Evolutionary conservation across 805 yeast species (phyloP), one percentile per base, ranked within the genome.

Genomic region (Komagataella ulmi): DNA sequence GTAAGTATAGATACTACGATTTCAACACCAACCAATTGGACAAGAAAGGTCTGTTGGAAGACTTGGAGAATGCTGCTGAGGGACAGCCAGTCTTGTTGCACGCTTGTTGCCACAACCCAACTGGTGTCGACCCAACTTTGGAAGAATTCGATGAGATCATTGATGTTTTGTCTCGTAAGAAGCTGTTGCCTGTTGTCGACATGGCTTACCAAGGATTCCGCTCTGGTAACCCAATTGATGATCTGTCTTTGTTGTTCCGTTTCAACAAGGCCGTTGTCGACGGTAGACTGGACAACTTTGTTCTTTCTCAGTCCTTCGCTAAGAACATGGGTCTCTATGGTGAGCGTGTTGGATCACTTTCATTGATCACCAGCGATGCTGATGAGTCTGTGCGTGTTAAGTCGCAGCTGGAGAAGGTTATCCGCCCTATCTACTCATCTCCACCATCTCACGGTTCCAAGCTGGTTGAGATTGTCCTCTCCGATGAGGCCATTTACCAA

Each of bases 91-190:
- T 89, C 19, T 73, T 90, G 52, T 76, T 90, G 54, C 98, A 90
- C 67, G 96, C 96, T 7, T 89, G 97, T 65, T 93, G 97, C 61
- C 97, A 90, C 72, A 91, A 90, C 73, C 98, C 98, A 52, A 91
- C 97, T 17, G 98, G 97, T 57, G 81, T 90, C 65, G 97, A 90
- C 65, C 93, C 95, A 55, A 80, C 88, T 17, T 67, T 70, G 24
- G 86, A 80, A 56, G 88, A 90, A 64, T 89, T 96, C 97, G 73
- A 76, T 55, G 68, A 76, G 65, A 86, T 91, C 45, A 73, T 86
- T 59, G 79, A 82, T 49, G 79, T 83, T 40, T 64, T 86, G 45
- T 69, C 76, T 58, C 65, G 72, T 49, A 77, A 79, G 64, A 70
- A 75, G 47, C 77, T 87, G 60, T 76, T 85, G 66, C 95, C 96